Evolutionary conservation across 2,329 filamentous ascomycete genomes (phyloP).

Genomic region (Aspergillus niger): DNA sequence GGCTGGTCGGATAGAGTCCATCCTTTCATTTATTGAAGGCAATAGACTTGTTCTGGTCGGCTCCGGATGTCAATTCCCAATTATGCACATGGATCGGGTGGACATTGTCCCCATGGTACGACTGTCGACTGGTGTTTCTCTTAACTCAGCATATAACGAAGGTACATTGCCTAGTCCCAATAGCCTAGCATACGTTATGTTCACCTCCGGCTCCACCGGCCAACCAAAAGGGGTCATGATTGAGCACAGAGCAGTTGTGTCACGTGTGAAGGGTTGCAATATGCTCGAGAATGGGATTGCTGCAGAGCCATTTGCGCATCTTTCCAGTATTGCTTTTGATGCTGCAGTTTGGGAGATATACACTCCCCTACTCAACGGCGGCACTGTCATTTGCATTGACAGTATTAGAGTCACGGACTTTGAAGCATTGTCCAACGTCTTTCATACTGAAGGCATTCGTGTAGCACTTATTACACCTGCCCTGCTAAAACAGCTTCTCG

Average conservation of each 20-base stretch:
- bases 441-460: background rate
- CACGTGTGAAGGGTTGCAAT: background rate
- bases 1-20: background rate
- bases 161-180: background rate
- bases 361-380: conserved; percentile 1
- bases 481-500: background rate
- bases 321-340: conserved; percentile 1
- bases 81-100: background rate
- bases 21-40: background rate
- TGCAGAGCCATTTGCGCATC: background rate
- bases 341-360: conserved; percentile 4
- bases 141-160: background rate
- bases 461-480: conserved; percentile 1
- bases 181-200: conserved; percentile 7
- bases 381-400: conserved; percentile 2
- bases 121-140: background rate
- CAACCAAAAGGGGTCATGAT: conserved; percentile 10
- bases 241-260: background rate
- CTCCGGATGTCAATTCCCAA: background rate
- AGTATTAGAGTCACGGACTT: background rate
- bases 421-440: background rate
- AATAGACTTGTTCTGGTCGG: background rate
- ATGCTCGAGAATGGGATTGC: background rate
- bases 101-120: background rate
- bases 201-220: conserved; percentile 7